phyloP scores from a whole-genome alignment of 2,329 filamentous ascomycete genomes.

The Aspergillus eucalypticola region DNA sequence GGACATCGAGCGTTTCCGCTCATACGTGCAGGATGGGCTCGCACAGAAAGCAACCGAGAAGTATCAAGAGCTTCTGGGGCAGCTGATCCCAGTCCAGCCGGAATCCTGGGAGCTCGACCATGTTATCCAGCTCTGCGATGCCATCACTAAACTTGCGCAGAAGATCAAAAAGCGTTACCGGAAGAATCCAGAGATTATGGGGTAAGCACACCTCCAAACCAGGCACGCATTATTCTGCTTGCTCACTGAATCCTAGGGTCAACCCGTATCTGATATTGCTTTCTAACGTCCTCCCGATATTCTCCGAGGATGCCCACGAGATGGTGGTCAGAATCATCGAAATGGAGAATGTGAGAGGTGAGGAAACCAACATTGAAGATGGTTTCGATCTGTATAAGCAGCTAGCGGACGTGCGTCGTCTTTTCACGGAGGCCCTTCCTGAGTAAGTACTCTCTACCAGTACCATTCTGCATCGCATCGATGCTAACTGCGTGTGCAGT shows the following conservation, averaged over 20 bases:
- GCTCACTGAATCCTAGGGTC: conserved; percentile 42
- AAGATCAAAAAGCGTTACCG: conserved; percentile 90
- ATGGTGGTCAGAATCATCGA: conserved; percentile 80
- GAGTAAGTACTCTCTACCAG: conserved; percentile 38
- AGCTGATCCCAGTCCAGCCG: conserved; percentile 75
- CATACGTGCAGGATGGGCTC: conserved; percentile 71
- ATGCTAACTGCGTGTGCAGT: conserved; percentile 37
- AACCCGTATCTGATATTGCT: conserved; percentile 71
- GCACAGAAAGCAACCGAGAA: conserved; percentile 72
- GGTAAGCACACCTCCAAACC: conserved; percentile 46
- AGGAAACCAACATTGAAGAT: conserved; percentile 83
- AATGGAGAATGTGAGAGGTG: conserved; percentile 65
- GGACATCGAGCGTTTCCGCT: conserved; percentile 70
- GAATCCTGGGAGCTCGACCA: conserved; percentile 89
- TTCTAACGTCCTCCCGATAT: conserved; percentile 81
- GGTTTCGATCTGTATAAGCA: conserved; percentile 93
- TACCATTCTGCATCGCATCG: background rate
- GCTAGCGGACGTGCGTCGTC: conserved; percentile 77
- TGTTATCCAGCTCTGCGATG: conserved; percentile 83
- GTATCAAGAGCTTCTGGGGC: conserved; percentile 76
- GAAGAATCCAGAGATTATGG: conserved; percentile 84
- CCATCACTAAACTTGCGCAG: conserved; percentile 80
- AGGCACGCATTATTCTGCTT: conserved; percentile 45
- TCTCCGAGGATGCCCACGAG: conserved; percentile 84
- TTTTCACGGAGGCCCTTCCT: conserved; percentile 75